phyloP scores from a whole-genome alignment of 2,329 filamentous ascomycete genomes.

The Huntiella abstrusa region DNA sequence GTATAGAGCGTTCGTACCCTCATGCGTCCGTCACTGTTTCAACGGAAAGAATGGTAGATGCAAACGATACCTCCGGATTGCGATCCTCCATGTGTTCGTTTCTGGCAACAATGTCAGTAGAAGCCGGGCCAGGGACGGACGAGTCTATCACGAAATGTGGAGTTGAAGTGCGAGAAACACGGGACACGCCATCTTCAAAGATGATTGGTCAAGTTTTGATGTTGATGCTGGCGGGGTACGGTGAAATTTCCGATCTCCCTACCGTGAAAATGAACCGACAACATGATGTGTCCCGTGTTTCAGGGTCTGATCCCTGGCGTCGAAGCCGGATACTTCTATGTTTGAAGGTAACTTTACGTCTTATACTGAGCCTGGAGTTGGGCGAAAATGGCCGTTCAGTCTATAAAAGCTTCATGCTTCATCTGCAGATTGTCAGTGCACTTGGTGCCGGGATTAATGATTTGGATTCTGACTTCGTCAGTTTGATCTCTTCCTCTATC shows the following conservation, averaged over 20 bases:
- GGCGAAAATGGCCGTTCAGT: not conserved
- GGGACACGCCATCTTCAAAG: constrained; percentile 30
- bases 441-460: too few relatives aligned
- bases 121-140: constrained; percentile 13
- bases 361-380: constrained; percentile 9
- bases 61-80: too few relatives aligned
- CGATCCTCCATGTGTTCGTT: constrained; percentile 6
- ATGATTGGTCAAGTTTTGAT: constrained; percentile 31
- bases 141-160: constrained; percentile 20
- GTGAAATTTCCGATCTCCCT: constrained; percentile 13
- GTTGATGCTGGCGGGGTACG: constrained; percentile 22
- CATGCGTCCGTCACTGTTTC: constrained; percentile 10
- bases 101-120: constrained; percentile 16
- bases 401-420: constrained; percentile 35
- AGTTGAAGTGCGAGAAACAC: constrained; percentile 20
- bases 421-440: constrained; percentile 18
- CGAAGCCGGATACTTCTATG: constrained; percentile 36
- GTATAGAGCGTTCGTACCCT: constrained; percentile 17
- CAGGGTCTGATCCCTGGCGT: constrained; percentile 24
- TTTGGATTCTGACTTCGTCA: too few relatives aligned
- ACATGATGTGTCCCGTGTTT: constrained; percentile 31
- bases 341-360: constrained; percentile 31
- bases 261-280: constrained; percentile 31
- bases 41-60: too few relatives aligned
- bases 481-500: too few relatives aligned